Conservation (phyloP, 164 flowering plant species). For the Magnolia officinalis region DNA sequence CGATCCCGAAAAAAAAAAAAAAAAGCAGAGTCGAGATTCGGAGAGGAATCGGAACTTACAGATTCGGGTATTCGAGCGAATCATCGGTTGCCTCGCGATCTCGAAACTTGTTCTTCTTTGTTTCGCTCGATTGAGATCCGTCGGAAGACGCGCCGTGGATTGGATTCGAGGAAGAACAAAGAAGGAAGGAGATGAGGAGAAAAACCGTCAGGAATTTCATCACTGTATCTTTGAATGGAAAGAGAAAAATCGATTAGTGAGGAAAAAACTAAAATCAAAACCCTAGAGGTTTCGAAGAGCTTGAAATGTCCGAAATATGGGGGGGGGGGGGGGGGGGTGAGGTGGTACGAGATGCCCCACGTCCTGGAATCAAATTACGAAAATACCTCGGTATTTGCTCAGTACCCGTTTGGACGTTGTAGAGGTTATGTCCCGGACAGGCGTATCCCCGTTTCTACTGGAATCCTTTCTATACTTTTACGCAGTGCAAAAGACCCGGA, state of each 20-base stretch:
- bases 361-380: too few relatives aligned
- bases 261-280: not conserved
- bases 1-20: not conserved
- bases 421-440: too few relatives aligned
- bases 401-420: too few relatives aligned
- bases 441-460: too few relatives aligned
- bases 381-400: too few relatives aligned
- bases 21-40: not conserved
- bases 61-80: conserved; percentile 63
- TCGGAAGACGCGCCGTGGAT: conserved; percentile 13
- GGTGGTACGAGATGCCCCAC: too few relatives aligned
- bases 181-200: conserved; percentile 8
- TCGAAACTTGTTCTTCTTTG: conserved; percentile 64
- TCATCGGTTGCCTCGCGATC: conserved; percentile 83
- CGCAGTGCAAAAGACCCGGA: too few relatives aligned
- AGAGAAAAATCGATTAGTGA: not conserved
- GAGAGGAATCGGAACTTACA: conserved; percentile 35
- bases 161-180: conserved; percentile 3
- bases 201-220: conserved; percentile 16
- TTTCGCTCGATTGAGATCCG: conserved; percentile 22
- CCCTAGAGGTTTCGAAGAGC: not conserved
- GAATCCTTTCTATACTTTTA: too few relatives aligned
- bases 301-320: not conserved
- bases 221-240: not conserved
- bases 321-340: not conserved